These are phyloP conservation scores for Sphaerulina musiva DNA, from an alignment of 2,329 filamentous ascomycete species.

Conservation along the genomic window DNA sequence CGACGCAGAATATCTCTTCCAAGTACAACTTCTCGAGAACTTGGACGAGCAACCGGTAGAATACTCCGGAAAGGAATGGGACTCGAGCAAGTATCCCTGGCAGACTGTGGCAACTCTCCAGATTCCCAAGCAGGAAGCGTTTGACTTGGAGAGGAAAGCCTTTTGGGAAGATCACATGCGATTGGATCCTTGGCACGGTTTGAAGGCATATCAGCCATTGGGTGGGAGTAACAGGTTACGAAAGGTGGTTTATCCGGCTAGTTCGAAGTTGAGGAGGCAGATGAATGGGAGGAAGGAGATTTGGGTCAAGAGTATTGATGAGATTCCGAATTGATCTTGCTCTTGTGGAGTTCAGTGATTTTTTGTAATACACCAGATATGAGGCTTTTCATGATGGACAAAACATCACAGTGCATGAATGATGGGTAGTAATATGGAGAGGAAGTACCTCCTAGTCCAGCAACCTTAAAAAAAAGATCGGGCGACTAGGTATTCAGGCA, in stretches of 20 bases:
- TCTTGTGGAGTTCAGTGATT: too few relatives aligned
- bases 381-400: too few relatives aligned
- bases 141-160: constrained; percentile 36
- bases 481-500: too few relatives aligned
- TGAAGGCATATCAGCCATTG: constrained; percentile 39
- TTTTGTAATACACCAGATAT: too few relatives aligned
- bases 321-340: constrained; percentile 30
- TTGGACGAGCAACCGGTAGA: constrained; percentile 44
- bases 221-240: constrained; percentile 38
- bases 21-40: constrained; percentile 44
- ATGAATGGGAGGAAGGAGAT: constrained; percentile 37
- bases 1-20: constrained; percentile 41
- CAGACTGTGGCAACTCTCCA: constrained; percentile 41
- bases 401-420: too few relatives aligned
- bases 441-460: too few relatives aligned
- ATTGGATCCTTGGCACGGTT: constrained; percentile 40
- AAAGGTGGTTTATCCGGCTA: constrained; percentile 37
- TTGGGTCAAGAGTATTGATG: constrained; percentile 35
- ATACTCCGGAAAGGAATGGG: constrained; percentile 41
- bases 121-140: constrained; percentile 40
- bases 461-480: too few relatives aligned
- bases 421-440: too few relatives aligned
- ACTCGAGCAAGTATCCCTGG: constrained; percentile 44
- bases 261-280: constrained; percentile 33
- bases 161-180: constrained; percentile 44